Evolutionary conservation across 2,329 filamentous ascomycete species (phyloP).

Genomic region (Cytospora chrysosperma): DNA sequence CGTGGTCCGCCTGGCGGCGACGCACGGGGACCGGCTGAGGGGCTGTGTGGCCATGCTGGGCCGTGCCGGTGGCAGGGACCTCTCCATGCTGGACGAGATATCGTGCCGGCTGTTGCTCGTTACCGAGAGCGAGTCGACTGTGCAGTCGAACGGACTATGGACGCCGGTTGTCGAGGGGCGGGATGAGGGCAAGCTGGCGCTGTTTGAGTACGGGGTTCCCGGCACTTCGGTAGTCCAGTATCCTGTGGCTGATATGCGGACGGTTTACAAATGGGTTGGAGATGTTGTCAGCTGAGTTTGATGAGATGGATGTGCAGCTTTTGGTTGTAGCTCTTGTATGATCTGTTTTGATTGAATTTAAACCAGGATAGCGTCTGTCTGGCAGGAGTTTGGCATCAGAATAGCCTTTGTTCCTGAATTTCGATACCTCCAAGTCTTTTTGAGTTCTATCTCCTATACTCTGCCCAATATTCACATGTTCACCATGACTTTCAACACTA

Average conservation of each 20-base stretch:
- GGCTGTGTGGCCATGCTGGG: background rate
- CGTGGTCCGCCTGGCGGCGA: background rate
- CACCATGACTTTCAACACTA: slow-evolving; percentile 74
- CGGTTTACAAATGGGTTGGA: slow-evolving; percentile 28
- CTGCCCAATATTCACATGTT: slow-evolving; percentile 38
- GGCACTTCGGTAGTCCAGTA: background rate
- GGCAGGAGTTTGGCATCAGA: background rate
- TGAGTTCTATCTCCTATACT: slow-evolving; percentile 9
- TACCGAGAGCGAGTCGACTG: background rate
- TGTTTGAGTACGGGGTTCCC: slow-evolving; percentile 2
- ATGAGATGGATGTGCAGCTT: background rate
- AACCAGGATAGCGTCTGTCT: background rate
- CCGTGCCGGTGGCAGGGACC: background rate
- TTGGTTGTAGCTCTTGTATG: background rate
- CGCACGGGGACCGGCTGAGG: background rate
- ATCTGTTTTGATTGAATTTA: background rate
- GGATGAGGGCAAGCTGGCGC: background rate
- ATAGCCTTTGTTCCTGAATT: background rate
- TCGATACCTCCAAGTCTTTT: background rate
- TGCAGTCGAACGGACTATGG: slow-evolving; percentile 4
- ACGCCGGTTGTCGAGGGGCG: background rate
- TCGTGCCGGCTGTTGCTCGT: slow-evolving; percentile 8
- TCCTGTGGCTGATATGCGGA: background rate
- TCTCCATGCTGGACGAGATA: background rate
- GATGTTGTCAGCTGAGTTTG: slow-evolving; percentile 17